phyloP scores from a whole-genome alignment of 305 asterid genomes.

The Fraxinus xanthoxyloides region DNA sequence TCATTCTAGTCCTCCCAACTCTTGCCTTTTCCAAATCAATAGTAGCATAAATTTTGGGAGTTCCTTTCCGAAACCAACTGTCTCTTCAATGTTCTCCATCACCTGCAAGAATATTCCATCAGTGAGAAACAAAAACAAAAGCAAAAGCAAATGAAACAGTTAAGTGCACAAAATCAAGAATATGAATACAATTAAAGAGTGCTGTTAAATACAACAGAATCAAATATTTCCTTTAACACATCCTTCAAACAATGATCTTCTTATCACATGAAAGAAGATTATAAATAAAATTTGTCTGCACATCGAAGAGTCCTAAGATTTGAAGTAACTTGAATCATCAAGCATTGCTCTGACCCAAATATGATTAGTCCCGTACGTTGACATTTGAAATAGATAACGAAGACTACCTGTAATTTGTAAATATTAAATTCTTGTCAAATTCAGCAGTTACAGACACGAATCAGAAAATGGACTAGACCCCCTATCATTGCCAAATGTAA shows the following conservation, averaged over 20 bases:
- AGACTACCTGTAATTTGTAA: too few relatives aligned
- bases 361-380: too few relatives aligned
- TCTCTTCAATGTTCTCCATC: slow-evolving; percentile 59
- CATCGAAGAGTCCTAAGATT: not conserved
- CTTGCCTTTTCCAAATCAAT: slow-evolving; percentile 68
- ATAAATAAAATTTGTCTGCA: not conserved
- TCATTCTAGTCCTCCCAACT: slow-evolving; percentile 67
- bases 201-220: not conserved
- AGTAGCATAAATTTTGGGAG: slow-evolving; percentile 60
- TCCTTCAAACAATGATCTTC: not conserved
- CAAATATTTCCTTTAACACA: not conserved
- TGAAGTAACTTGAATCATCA: not conserved
- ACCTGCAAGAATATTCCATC: slow-evolving; percentile 37
- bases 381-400: too few relatives aligned
- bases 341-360: not conserved
- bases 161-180: not conserved
- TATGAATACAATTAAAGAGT: not conserved
- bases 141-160: not conserved
- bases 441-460: not conserved
- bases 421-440: not conserved
- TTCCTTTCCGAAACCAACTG: slow-evolving; percentile 50
- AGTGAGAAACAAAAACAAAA: not conserved
- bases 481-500: not conserved
- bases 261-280: not conserved
- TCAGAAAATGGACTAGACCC: not conserved